Base-by-base conservation (phyloP, 2,329 filamentous ascomycete genomes). In the Coniella vitis region DNA sequence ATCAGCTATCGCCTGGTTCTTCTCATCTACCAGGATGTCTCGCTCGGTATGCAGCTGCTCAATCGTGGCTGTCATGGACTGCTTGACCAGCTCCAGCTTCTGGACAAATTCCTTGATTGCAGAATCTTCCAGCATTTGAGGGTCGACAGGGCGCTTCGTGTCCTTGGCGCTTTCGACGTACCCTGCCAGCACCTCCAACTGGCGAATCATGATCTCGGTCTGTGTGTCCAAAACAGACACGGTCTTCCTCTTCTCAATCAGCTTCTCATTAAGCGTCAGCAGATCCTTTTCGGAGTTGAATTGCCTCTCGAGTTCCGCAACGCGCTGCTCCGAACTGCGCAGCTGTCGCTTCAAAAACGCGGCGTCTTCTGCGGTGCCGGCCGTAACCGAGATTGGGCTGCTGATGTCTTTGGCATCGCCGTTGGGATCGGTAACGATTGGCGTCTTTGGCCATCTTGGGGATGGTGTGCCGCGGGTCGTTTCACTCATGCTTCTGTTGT, bases 151-250 rank as follows among this genome's bases (percentile, higher is more conserved):
- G 47, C 85, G 81, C 61, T 86, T 87, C 40, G 79, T 86, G 55
- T 88, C 84, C 69, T 95, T 96, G 47, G 89, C 90, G 45, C 81
- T 81, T 62, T 91, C 86, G 17, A 96, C 82, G 62, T 93, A 91
- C 39, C 90, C 88, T 4, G 89, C 90, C 60, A 96, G 78, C 34
- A 91, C 85, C 61, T 95, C 89, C 16, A 97, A 74, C 65, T 97
- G 90, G 36, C 87, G 85, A 60, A 97, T 87, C 69, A 95, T 91
- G 65, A 97, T 90, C 67, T 97, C 91, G 44, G 90, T 89, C 67
- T 96, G 89, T 0, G 90, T 91, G 63, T 97, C 91, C 45, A 97
- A 74, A 16, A 94, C 87, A 7, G 91, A 91, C 64, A 98, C 93
- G 0, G 93, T 97, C 60, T 94, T 95, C 51, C 93, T 79, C 71